Base-by-base conservation (phyloP, 2,329 filamentous ascomycete species). In the Pseudofabraea citricarpa region DNA sequence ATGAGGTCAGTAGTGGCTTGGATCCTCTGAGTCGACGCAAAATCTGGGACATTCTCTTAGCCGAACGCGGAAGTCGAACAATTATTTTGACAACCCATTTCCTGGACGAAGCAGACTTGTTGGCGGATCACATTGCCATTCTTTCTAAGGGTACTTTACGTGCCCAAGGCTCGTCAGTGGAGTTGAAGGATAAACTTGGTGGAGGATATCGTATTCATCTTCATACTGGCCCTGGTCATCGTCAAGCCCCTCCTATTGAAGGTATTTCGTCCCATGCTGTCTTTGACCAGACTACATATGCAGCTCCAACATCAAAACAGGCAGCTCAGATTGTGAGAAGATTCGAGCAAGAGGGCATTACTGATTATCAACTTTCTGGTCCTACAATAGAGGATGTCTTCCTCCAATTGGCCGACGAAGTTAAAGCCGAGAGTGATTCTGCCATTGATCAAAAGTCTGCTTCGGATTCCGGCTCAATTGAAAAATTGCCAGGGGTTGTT, bases 371-470 rank as follows among this genome's bases (percentile, higher is more conserved):
- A 45, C 86, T 95, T 52, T 86, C 85, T 13, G 89, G 89, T 0
- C 91, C 90, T 1, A 94, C 88, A 0, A 90, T 96, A 31, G 91
- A 96, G 61, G 90, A 95, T 53, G 90, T 95, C 0, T 96, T 96
- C 63, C 68, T 96, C 19, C 83, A 87, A 51, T 73, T 95, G 29
- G 88, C 90, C 0, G 87, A 91, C 57, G 90, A 95, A 61, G 76
- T 89, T 46, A 75, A 72, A 44, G 73, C 73, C 5, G 77, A 84
- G 51, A 64, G 52, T 9, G 53, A 38, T 6, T 45, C 51, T 13
- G 46, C 40, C 19, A 16, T 51, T 4, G 46, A 52, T 22, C 37
- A 40, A 23, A 42, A 49, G 8, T 40, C 20, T 15, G 19, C 46
- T 20, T 41, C 47, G 12, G 31, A 37, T 8, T 8, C 46, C 49